Base-by-base conservation (phyloP, 2,329 filamentous ascomycete species). In the Beauveria sp. region DNA sequence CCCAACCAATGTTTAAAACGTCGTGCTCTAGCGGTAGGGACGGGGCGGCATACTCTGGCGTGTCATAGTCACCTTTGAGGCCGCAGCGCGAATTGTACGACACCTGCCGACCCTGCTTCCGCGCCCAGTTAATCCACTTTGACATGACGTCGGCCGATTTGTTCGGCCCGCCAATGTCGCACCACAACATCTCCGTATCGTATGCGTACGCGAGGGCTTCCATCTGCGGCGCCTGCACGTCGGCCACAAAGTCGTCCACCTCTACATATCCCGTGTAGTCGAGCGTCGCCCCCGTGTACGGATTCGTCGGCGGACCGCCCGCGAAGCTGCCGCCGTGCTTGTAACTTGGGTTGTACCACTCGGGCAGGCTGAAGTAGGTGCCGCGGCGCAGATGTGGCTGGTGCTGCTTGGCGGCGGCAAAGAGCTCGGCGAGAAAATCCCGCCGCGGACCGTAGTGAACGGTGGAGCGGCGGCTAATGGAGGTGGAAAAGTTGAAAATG, bases 41-140 rank as follows among this genome's bases (percentile, higher is more conserved):
- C 26, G 56, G 59, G 9, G 54, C 52, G 3, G 50, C 64, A 51
- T 85, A 86, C 67, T 86, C 83, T 0, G 83, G 83, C 1, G 83
- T 86, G 67, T 85, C 82, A 65, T 84, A 86, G 70, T 86, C 82
- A 14, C 71, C 72, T 1, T 70, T 69, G 50, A 77, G 76, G 3
- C 83, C 83, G 68, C 84, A 86, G 8, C 83, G 79, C 51, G 76
- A 76, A 70, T 86, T 84, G 66, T 84, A 79, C 1, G 77, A 70
- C 1, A 84, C 81, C 66, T 84, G 77, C 0, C 77, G 73, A 48
- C 76, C 74, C 22, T 76, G 63, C 0, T 64, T 63, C 5, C 70
- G 69, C 8, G 75, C 72, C 55, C 65, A 64, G 66, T 76, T 77
- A 69, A 72, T 79, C 77, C 77, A 80, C 3, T 55, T 59, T 1